Conservation (phyloP, 2,329 filamentous ascomycete genomes). For the Scedosporium apiospermum region DNA sequence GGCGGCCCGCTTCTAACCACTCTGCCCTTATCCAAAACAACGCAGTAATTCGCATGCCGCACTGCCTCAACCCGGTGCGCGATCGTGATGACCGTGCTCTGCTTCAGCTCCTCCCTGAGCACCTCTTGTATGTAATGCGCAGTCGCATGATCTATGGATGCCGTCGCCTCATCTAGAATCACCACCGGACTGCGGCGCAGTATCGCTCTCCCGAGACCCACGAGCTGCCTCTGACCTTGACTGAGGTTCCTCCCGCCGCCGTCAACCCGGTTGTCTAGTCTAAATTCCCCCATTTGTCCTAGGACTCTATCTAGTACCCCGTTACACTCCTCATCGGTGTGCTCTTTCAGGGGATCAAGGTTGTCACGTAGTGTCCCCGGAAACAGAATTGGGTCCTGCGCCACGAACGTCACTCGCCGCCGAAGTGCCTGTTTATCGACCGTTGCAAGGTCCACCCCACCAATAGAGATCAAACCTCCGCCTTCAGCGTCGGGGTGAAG, state of each 20-base stretch:
- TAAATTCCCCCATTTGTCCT: constrained; percentile 29
- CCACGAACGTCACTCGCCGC: constrained; percentile 51
- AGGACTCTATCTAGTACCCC: constrained; percentile 51
- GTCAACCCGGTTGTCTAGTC: constrained; percentile 41
- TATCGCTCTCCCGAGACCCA: constrained; percentile 51
- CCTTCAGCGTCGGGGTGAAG: constrained; percentile 30
- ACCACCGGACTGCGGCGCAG: constrained; percentile 51
- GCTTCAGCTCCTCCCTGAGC: constrained; percentile 40
- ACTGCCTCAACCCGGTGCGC: constrained; percentile 58
- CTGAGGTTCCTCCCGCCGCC: constrained; percentile 52
- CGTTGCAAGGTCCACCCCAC: constrained; percentile 38
- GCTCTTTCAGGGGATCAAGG: constrained; percentile 57
- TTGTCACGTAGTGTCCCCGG: constrained; percentile 52
- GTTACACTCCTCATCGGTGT: constrained; percentile 40
- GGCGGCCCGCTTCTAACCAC: constrained; percentile 40
- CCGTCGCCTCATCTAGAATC: constrained; percentile 56
- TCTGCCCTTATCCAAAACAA: constrained; percentile 41
- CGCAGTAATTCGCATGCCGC: constrained; percentile 43
- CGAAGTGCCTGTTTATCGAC: constrained; percentile 47
- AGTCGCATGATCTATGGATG: constrained; percentile 51
- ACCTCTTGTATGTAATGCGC: constrained; percentile 49
- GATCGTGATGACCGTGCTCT: constrained; percentile 55
- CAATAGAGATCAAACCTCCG: constrained; percentile 43
- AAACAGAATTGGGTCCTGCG: constrained; percentile 54
- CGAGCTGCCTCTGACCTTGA: constrained; percentile 53